Evolutionary conservation across 352 stramenopile genomes (phyloP).

Genomic region (Phytophthora aleatoria): DNA sequence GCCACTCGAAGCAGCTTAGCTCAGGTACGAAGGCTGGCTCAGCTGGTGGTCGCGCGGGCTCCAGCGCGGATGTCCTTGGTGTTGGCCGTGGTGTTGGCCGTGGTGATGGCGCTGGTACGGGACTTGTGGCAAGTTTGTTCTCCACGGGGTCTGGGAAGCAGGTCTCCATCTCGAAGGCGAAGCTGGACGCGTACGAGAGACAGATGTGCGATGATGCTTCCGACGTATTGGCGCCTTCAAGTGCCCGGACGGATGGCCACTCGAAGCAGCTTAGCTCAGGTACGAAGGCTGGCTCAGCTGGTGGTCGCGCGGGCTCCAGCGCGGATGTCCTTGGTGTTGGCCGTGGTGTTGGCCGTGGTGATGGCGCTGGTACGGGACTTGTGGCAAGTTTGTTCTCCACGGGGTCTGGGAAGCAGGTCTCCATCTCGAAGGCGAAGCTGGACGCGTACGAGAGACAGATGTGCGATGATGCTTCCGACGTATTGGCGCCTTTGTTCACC

Average conservation of each 20-base stretch:
- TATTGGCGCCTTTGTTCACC: not conserved
- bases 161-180: conserved; percentile 35
- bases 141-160: conserved; percentile 38
- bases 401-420: conserved; percentile 23
- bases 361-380: not conserved
- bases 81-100: not conserved
- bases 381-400: conserved; percentile 29
- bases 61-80: not conserved
- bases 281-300: not conserved
- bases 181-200: conserved; percentile 32
- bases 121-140: conserved; percentile 29
- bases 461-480: not conserved
- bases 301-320: not conserved
- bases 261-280: not conserved
- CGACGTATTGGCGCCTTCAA: not conserved
- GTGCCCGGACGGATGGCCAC: not conserved
- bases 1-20: not conserved
- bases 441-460: conserved; percentile 22
- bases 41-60: not conserved
- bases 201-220: not conserved
- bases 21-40: not conserved
- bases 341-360: not conserved
- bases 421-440: conserved; percentile 21
- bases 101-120: not conserved
- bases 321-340: not conserved